A percentile compares a stretch with the other conserved stretches of the same genome.
Evolutionary conservation across 331 rosid species (phyloP).

Genomic region (Telfairia occidentalis): DNA sequence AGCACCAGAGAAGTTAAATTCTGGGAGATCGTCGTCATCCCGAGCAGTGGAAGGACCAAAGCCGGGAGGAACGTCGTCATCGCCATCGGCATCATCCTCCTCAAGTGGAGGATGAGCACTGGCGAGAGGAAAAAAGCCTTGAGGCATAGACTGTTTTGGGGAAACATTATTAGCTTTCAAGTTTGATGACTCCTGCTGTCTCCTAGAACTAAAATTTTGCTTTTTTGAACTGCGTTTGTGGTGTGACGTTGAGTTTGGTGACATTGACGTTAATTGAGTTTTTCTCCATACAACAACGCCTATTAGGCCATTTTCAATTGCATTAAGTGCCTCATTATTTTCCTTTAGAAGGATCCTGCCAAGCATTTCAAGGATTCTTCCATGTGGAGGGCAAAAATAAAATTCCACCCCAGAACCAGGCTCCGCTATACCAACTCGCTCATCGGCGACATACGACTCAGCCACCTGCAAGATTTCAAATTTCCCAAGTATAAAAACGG

Average conservation of each 20-base stretch:
- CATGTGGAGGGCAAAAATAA: constrained; percentile 88
- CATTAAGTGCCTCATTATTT: constrained; percentile 65
- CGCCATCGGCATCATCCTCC: constrained; percentile 33
- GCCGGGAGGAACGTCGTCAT: constrained; percentile 89
- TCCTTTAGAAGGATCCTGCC: constrained; percentile 61
- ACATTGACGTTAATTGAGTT: constrained; percentile 49
- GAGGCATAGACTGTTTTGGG: constrained; percentile 21
- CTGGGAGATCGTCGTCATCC: constrained; percentile 83
- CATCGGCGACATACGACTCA: constrained; percentile 65
- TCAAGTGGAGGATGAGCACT: constrained; percentile 13
- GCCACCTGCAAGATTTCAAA: constrained; percentile 44
- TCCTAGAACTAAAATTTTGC: constrained; percentile 51
- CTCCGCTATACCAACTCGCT: constrained; percentile 90
- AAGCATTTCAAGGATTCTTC: constrained; percentile 68
- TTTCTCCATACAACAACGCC: constrained; percentile 99
- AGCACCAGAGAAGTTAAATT: constrained; percentile 55
- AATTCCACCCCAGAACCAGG: constrained; percentile 76
- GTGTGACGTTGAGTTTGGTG: constrained; percentile 65
- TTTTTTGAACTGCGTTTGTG: constrained; percentile 70
- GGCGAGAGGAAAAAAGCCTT: constrained; percentile 13
- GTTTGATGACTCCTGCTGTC: constrained; percentile 48
- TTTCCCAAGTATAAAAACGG: not conserved
- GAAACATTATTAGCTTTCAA: constrained; percentile 31
- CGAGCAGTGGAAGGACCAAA: constrained; percentile 66
- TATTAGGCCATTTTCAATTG: constrained; percentile 82